These are phyloP conservation scores for Balansia obtecta DNA, from an alignment of 2,329 filamentous ascomycete species.

Conservation along the genomic window DNA sequence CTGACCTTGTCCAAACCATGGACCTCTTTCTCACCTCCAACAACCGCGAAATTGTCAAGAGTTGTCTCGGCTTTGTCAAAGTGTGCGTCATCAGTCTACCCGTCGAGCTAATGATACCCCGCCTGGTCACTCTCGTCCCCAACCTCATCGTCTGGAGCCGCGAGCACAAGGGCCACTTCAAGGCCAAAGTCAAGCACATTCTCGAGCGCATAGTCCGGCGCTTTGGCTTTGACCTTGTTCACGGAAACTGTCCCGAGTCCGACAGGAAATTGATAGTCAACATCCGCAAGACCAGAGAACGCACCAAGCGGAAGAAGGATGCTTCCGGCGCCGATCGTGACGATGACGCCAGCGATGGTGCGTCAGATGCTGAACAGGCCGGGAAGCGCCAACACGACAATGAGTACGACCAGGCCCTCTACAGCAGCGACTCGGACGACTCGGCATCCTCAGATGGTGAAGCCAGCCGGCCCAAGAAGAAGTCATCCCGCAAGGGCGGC, in stretches of 20 bases:
- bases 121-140: slow-evolving; percentile 66
- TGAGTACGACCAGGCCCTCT: slow-evolving; percentile 92
- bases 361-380: slow-evolving; percentile 28
- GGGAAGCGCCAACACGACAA: slow-evolving; percentile 60
- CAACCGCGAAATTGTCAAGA: slow-evolving; percentile 92
- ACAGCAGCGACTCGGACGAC: slow-evolving; percentile 61
- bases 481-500: slow-evolving; percentile 42
- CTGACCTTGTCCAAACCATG: slow-evolving; percentile 85
- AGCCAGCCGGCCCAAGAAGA: slow-evolving; percentile 29
- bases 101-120: slow-evolving; percentile 62
- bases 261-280: slow-evolving; percentile 87
- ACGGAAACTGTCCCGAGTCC: slow-evolving; percentile 68
- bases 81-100: slow-evolving; percentile 84
- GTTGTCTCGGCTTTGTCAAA: slow-evolving; percentile 91
- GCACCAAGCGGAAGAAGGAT: slow-evolving; percentile 81
- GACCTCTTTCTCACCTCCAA: slow-evolving; percentile 93
- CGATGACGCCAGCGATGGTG: slow-evolving; percentile 44
- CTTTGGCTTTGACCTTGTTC: slow-evolving; percentile 73
- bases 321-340: slow-evolving; percentile 44
- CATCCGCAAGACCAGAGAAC: slow-evolving; percentile 89
- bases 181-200: slow-evolving; percentile 96
- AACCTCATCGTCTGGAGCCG: slow-evolving; percentile 94
- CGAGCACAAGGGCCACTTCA: slow-evolving; percentile 96
- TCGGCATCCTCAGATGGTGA: slow-evolving; percentile 41
- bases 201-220: slow-evolving; percentile 86